These are phyloP conservation scores for Eutypella sp. DNA, from an alignment of 2,329 filamentous ascomycete species.

Conservation along the genomic window DNA sequence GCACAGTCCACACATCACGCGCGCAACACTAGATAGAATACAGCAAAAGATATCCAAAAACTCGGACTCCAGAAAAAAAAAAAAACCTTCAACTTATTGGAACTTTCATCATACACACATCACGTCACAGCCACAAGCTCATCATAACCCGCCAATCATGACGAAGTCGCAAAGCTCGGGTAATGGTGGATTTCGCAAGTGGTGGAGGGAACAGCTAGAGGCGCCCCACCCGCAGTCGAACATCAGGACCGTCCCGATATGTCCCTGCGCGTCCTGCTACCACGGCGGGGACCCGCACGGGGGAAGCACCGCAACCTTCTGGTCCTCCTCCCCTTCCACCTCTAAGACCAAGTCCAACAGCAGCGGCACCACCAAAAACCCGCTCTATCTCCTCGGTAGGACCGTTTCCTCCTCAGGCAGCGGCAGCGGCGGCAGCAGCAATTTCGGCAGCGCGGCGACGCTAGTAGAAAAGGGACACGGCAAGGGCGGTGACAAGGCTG, in stretches of 20 bases:
- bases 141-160: too few species aligned
- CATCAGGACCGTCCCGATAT: background rate
- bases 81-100: too few species aligned
- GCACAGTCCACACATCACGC: too few species aligned
- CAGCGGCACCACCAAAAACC: background rate
- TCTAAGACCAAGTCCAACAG: background rate
- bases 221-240: background rate
- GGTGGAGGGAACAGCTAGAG: background rate
- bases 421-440: conserved; percentile 5
- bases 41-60: too few species aligned
- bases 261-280: background rate
- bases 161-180: too few species aligned
- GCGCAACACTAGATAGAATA: too few species aligned
- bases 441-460: background rate
- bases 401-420: too few species aligned
- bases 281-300: background rate
- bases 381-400: background rate
- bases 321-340: background rate
- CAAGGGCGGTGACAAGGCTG: conserved; percentile 39
- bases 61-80: too few species aligned
- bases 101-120: too few species aligned
- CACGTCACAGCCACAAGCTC: too few species aligned
- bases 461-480: conserved; percentile 46
- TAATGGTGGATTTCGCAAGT: too few species aligned
- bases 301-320: background rate